These are phyloP conservation scores for Casuarina glauca DNA, from an alignment of 306 rosid species.

Conservation along the genomic window DNA sequence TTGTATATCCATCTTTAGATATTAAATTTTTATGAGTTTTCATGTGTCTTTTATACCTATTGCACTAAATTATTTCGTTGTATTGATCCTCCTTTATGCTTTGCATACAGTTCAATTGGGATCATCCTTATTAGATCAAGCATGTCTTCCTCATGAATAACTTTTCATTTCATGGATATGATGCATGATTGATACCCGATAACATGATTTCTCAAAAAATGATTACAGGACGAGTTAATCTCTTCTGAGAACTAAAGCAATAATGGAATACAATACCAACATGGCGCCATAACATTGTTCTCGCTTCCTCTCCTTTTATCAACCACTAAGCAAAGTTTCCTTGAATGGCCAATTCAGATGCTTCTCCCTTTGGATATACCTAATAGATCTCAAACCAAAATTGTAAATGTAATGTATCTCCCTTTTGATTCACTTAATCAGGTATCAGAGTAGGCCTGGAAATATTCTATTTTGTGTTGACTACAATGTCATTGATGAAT, in stretches of 20 bases:
- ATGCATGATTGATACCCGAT: not conserved
- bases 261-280: not conserved
- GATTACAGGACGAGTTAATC: not conserved
- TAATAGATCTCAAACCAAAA: not conserved
- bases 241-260: not conserved
- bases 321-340: not conserved
- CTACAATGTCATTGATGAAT: not conserved
- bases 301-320: not conserved
- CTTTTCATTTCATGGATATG: not conserved
- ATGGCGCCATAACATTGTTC: not conserved
- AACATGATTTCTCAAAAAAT: not conserved
- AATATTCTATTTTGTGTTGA: not conserved
- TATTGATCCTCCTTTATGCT: not conserved
- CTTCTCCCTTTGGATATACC: not conserved
- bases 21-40: too few relatives aligned
- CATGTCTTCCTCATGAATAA: not conserved
- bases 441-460: not conserved
- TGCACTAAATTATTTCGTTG: not conserved
- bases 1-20: too few relatives aligned
- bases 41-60: too few relatives aligned
- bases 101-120: not conserved
- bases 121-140: not conserved
- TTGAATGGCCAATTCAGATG: not conserved
- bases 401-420: not conserved
- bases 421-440: not conserved